Percentiles rank a stretch among this genome's conserved stretches.
Evolutionary conservation across 2,329 filamentous ascomycete species (phyloP).

Genomic region (Microcyclospora tardicrescens): DNA sequence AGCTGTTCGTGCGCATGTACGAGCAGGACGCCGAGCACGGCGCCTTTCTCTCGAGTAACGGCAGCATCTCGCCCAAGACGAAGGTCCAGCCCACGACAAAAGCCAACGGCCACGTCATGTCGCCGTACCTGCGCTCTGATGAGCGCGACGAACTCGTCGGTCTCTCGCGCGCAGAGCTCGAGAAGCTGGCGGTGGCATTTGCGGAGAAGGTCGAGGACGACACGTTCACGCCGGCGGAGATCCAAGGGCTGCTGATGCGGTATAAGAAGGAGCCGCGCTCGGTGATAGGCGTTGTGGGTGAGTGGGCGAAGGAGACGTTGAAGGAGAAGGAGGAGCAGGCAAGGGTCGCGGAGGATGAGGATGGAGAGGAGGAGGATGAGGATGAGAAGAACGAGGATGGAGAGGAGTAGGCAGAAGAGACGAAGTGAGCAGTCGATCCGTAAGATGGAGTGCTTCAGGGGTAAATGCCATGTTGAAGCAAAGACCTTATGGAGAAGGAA

Average conservation of each 20-base stretch:
- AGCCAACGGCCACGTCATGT: slow-evolving; percentile 6
- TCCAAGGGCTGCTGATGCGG: slow-evolving; percentile 40
- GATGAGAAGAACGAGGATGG: slow-evolving; percentile 12
- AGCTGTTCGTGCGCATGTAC: slow-evolving; percentile 31
- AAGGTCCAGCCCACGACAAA: not conserved
- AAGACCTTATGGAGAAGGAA: no score
- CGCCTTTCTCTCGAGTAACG: not conserved
- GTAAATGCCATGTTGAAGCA: no score
- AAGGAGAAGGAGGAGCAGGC: slow-evolving; percentile 14
- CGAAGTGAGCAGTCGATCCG: no score
- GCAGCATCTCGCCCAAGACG: not conserved
- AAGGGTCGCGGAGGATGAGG: slow-evolving; percentile 1
- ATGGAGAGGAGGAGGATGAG: slow-evolving; percentile 7
- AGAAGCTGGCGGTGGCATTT: slow-evolving; percentile 32
- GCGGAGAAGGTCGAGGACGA: slow-evolving; percentile 33
- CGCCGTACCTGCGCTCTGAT: not conserved
- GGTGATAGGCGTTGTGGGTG: slow-evolving; percentile 31
- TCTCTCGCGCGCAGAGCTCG: slow-evolving; percentile 19
- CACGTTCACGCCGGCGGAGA: slow-evolving; percentile 39
- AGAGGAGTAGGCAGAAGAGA: slow-evolving; percentile 3
- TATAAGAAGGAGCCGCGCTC: slow-evolving; percentile 36
- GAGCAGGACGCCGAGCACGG: slow-evolving; percentile 11
- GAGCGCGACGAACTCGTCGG: slow-evolving; percentile 1
- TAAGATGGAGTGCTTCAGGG: no score
- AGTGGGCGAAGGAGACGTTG: slow-evolving; percentile 28